Percentiles rank a stretch among this genome's conserved stretches.
Evolutionary conservation across 2,329 filamentous ascomycete genomes (phyloP).

Genomic region (Ceratocystis papillata): DNA sequence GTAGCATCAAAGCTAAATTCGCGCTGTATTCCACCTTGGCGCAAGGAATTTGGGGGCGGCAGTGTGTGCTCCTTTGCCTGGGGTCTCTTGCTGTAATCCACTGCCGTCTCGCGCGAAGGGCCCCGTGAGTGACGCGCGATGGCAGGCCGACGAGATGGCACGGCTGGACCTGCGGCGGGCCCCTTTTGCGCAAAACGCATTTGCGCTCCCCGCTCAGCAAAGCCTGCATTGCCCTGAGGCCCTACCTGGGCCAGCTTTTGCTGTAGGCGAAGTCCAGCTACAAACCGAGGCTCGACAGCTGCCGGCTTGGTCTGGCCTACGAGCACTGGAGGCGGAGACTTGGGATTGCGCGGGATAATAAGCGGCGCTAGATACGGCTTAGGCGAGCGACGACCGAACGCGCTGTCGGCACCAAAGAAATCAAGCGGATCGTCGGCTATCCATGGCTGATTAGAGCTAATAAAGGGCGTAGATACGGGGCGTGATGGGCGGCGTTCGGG

Average conservation of each 20-base stretch:
- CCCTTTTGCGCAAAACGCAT: conserved; percentile 1
- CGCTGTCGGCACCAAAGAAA: neutral
- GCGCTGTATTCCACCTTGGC: neutral
- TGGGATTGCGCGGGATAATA: conserved; percentile 18
- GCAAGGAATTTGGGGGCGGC: neutral
- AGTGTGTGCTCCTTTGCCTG: neutral
- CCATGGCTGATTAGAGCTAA: conserved; percentile 22
- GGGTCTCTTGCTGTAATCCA: neutral
- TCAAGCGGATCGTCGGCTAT: conserved; percentile 17
- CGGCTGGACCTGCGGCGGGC: neutral
- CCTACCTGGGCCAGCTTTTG: conserved; percentile 9
- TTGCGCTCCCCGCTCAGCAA: neutral
- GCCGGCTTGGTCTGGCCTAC: neutral
- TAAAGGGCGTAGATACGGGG: conserved; percentile 20
- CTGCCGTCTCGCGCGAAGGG: neutral
- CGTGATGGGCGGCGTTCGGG: neutral
- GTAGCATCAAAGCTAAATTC: conserved; percentile 16
- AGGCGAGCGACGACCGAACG: neutral
- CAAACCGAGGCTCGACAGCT: conserved; percentile 17
- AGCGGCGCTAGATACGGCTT: conserved; percentile 17
- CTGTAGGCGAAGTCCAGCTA: conserved; percentile 20
- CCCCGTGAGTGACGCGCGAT: neutral
- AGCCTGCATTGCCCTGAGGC: neutral
- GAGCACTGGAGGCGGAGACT: conserved; percentile 5
- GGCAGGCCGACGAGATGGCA: neutral